These are phyloP conservation scores for Hypoxylon sp. DNA, from an alignment of 2,329 filamentous ascomycete genomes.

Conservation along the genomic window DNA sequence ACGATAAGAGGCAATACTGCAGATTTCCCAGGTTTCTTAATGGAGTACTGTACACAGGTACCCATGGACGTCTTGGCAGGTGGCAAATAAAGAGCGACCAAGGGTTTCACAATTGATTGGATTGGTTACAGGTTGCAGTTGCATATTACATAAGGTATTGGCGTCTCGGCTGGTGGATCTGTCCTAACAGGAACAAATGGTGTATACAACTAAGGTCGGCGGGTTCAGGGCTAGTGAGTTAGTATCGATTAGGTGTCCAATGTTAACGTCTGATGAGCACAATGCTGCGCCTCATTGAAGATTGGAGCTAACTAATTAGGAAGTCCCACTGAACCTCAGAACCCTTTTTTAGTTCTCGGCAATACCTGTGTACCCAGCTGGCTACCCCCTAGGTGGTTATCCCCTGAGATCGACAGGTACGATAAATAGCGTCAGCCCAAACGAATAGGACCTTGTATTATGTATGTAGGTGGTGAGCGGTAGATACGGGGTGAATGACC, in stretches of 20 bases:
- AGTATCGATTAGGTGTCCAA: constrained; percentile 14
- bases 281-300: constrained; percentile 38
- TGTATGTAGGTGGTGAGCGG: background rate
- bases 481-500: no score
- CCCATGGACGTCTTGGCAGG: background rate
- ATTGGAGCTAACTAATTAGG: constrained; percentile 24
- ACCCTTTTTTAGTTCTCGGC: constrained; percentile 33
- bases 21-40: background rate
- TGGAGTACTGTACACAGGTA: background rate
- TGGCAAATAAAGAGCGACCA: background rate
- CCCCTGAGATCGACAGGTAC: constrained; percentile 38
- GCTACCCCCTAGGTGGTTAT: background rate
- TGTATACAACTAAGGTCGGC: background rate
- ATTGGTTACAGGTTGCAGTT: background rate
- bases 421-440: constrained; percentile 29
- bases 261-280: constrained; percentile 32
- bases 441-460: constrained; percentile 12
- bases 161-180: constrained; percentile 12
- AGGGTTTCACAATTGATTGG: constrained; percentile 3
- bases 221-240: background rate
- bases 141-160: constrained; percentile 13
- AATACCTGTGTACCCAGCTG: background rate
- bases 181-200: constrained; percentile 15
- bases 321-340: constrained; percentile 9
- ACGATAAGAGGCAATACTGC: background rate